These are phyloP conservation scores for Cynanchum wilfordii DNA, from an alignment of 257 asterid species.

Conservation along the genomic window DNA sequence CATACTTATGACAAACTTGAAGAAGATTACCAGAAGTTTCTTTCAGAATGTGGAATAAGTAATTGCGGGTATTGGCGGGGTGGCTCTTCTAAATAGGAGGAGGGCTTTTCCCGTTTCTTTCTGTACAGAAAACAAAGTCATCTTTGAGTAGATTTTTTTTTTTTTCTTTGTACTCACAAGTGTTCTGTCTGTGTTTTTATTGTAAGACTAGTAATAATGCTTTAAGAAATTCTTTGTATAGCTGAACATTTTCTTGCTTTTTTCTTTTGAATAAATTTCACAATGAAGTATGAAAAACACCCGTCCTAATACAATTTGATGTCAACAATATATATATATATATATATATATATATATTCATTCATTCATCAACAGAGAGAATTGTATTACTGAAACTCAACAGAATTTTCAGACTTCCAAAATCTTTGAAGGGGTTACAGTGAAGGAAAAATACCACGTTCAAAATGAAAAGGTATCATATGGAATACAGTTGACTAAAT, in stretches of 20 bases:
- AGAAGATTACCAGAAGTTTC: slow-evolving; percentile 59
- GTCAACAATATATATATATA: too few species aligned
- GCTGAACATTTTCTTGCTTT: too few species aligned
- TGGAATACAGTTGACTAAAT: not conserved
- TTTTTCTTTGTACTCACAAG: too few species aligned
- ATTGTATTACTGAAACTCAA: not conserved
- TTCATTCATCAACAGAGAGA: not conserved
- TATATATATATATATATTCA: too few species aligned
- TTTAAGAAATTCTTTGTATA: too few species aligned
- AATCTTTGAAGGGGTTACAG: not conserved
- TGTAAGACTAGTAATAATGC: too few species aligned
- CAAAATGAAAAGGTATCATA: not conserved
- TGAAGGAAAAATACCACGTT: not conserved
- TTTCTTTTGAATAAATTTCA: too few species aligned
- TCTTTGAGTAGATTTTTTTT: too few species aligned
- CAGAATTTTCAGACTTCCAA: not conserved
- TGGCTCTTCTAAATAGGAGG: slow-evolving; percentile 41
- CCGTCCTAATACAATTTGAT: too few species aligned
- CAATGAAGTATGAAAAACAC: too few species aligned
- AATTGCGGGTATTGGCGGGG: slow-evolving; percentile 62
- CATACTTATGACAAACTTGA: slow-evolving; percentile 36
- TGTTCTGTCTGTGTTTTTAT: too few species aligned
- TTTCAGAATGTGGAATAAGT: slow-evolving; percentile 69
- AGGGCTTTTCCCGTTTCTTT: not conserved
- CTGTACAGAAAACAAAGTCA: too few species aligned